phyloP scores from a whole-genome alignment of 2,329 filamentous ascomycete species.

The Aspergillus pseudotamarii region DNA sequence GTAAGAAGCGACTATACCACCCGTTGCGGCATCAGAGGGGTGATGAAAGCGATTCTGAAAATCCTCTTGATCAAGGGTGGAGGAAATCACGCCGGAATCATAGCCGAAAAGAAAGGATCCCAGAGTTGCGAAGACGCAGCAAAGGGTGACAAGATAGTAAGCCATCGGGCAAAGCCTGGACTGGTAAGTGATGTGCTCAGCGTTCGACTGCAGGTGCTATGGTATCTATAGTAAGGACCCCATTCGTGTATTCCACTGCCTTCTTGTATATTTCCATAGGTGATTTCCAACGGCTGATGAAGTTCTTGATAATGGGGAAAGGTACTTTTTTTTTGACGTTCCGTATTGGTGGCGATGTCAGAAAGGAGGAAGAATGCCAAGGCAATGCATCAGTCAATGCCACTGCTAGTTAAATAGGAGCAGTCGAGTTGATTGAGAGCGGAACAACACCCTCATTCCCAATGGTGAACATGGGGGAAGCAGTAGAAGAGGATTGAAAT shows the following conservation, averaged over 20 bases:
- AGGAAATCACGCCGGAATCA: constrained; percentile 45
- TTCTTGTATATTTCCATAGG: neutral
- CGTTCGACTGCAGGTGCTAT: neutral
- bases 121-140: constrained; percentile 48
- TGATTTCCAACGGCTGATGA: neutral
- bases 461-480: neutral
- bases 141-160: constrained; percentile 35
- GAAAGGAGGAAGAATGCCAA: neutral
- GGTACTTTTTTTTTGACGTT: neutral
- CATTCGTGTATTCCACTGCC: neutral
- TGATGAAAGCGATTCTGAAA: constrained; percentile 35
- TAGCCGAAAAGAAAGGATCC: constrained; percentile 55
- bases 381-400: neutral
- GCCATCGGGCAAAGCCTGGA: constrained; percentile 23
- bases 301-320: neutral
- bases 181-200: constrained; percentile 2
- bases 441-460: neutral
- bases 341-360: neutral
- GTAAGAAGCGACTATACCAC: constrained; percentile 46
- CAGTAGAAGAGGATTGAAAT: neutral
- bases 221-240: neutral
- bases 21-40: constrained; percentile 35
- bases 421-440: neutral
- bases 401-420: neutral
- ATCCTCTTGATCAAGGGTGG: constrained; percentile 38